These are phyloP conservation scores for Exophiala sideris DNA, from an alignment of 2,329 filamentous ascomycete species.

Conservation along the genomic window DNA sequence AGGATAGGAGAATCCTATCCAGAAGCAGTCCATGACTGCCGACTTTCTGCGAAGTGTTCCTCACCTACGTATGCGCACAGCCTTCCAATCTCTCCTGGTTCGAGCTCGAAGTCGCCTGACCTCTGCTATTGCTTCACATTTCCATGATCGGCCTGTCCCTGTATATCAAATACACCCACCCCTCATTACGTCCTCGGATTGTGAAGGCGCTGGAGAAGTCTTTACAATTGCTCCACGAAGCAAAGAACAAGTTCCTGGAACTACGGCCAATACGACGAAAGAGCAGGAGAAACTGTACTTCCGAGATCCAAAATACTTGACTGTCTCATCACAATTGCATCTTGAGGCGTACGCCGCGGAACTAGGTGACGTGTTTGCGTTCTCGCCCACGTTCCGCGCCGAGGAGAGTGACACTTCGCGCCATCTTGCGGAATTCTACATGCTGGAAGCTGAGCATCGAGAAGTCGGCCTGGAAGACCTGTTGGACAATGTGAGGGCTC, in stretches of 20 bases:
- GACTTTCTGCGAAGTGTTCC: conserved; percentile 87
- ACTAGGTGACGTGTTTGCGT: conserved; percentile 85
- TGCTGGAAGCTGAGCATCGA: conserved; percentile 83
- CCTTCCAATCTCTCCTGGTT: conserved; percentile 74
- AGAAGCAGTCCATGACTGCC: conserved; percentile 90
- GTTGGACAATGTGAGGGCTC: conserved; percentile 75
- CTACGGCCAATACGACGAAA: conserved; percentile 29
- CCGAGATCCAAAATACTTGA: conserved; percentile 83
- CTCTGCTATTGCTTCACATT: conserved; percentile 70
- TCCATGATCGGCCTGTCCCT: conserved; percentile 63
- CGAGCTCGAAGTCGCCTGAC: conserved; percentile 80
- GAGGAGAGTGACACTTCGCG: conserved; percentile 90
- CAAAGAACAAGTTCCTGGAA: conserved; percentile 11
- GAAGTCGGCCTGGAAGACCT: conserved; percentile 70
- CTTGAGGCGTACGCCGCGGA: conserved; percentile 88
- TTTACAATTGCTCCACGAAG: conserved; percentile 63
- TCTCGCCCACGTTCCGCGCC: conserved; percentile 90
- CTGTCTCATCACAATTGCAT: conserved; percentile 91
- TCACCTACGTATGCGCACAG: conserved; percentile 78
- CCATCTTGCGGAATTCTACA: conserved; percentile 96
- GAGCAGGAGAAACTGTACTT: conserved; percentile 65
- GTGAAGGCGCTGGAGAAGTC: conserved; percentile 92
- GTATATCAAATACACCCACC: conserved; percentile 78
- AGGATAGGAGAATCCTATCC: conserved; percentile 77
- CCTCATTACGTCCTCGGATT: conserved; percentile 93